Base-by-base conservation (phyloP, 176 grass and related monocot genomes). In the Canna indica region DNA sequence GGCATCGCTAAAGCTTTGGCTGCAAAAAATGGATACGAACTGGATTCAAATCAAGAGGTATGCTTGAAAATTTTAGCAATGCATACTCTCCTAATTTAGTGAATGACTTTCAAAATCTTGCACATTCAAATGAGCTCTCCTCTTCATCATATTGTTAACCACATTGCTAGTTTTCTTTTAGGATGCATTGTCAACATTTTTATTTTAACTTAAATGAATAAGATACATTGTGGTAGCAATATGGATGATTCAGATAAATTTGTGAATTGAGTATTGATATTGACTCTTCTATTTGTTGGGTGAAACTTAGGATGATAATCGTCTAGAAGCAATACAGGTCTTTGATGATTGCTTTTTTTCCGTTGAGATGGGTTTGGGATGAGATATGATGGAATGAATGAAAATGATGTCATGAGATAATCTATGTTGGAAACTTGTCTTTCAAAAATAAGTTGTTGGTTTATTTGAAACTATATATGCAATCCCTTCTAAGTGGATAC, bases 1-100 rank as follows among this genome's bases (percentile, higher is more conserved):
- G 93, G 93, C 45, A 96, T 96, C 47, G 93, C 93, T 77, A 96
- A 96, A 89, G 93, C 88, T 66, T 86, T 96, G 68, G 93, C 93
- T 56, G 93, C 81, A 1, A 96, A 96, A 81, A 91, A 96, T 62
- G 86, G 93, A 69, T 96, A 96, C 79, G 93, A 96, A 57, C 86
- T 96, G 72, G 93, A 96, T 68, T 89, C 93, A 4, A 96, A 91
- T 66, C 90, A 96, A 87, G 93, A 96, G 85, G 93, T 89, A 83
- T 18, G 3, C 2, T 64, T 73, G 39, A 39, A 50, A 61, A 14
- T 47, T 41, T 64, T 18, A 25, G 7, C 47, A 56, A 34, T 45
- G 47, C 61, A 76, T 58, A 67, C 27, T 8, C 58, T 67, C 12
- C 17, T 67, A 10, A 50, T 76, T 31, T 34, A 33, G 63, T 66